Conservation (phyloP, 164 flowering plant genomes). For the Liriodendron chinense region DNA sequence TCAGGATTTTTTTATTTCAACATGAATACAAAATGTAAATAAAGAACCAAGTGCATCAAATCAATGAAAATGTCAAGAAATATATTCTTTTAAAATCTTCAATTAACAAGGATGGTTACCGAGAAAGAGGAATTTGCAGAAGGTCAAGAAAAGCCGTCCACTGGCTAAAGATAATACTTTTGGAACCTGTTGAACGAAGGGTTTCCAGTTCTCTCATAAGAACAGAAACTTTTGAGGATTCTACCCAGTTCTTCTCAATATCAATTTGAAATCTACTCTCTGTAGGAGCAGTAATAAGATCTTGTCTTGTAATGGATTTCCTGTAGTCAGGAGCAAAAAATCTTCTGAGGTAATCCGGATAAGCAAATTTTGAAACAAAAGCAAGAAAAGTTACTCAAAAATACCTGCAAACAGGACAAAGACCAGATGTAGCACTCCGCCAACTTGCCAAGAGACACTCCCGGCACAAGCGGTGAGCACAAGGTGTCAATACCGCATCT, state of each 20-base stretch:
- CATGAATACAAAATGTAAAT: too few species aligned
- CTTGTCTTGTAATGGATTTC: slow-evolving; percentile 69
- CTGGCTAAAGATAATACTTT: slow-evolving; percentile 95
- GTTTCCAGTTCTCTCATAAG: slow-evolving; percentile 71
- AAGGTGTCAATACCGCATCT: slow-evolving; percentile 97
- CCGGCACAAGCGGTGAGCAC: slow-evolving; percentile 94
- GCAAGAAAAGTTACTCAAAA: slow-evolving; percentile 2
- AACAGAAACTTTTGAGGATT: slow-evolving; percentile 72
- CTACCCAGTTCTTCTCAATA: slow-evolving; percentile 94
- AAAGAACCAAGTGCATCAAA: background rate
- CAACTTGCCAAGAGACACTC: slow-evolving; percentile 94
- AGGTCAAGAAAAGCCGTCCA: slow-evolving; percentile 99
- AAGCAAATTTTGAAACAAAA: background rate
- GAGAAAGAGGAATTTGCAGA: slow-evolving; percentile 82
- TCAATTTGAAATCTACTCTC: slow-evolving; percentile 83
- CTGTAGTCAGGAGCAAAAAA: slow-evolving; percentile 32
- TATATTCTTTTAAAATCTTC: background rate
- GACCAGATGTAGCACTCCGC: slow-evolving; percentile 73
- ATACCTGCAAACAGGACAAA: slow-evolving; percentile 98
- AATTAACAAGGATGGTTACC: slow-evolving; percentile 42
- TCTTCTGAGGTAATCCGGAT: background rate
- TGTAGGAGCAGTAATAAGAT: slow-evolving; percentile 91
- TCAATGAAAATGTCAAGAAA: background rate
- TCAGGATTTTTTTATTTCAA: too few species aligned
- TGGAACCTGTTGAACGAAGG: slow-evolving; percentile 62